A percentile compares a stretch with the other conserved stretches of the same genome.
Evolutionary conservation across 495 filamentous ascomycete species (phyloP).

Genomic region (Aspergillus haitiensis): DNA sequence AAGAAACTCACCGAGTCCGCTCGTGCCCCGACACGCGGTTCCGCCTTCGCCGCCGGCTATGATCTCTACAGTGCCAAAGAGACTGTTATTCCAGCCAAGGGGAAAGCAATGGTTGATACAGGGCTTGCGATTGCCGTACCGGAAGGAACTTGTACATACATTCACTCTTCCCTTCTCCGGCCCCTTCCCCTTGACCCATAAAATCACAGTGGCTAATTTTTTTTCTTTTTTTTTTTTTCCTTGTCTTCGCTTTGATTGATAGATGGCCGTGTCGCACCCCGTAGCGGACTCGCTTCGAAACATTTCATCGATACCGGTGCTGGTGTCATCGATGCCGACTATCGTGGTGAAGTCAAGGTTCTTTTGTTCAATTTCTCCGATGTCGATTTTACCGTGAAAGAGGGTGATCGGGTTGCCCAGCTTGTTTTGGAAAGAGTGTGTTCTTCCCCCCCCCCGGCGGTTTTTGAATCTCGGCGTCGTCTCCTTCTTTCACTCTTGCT

Average conservation of each 20-base stretch:
- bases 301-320: conserved; percentile 93
- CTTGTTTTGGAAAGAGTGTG: conserved; percentile 79
- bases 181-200: neutral
- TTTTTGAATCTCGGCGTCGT: neutral
- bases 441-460: conserved; percentile 8
- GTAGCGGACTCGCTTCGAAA: conserved; percentile 87
- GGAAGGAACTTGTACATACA: conserved; percentile 73
- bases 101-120: conserved; percentile 84
- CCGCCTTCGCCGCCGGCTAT: conserved; percentile 87
- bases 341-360: conserved; percentile 90
- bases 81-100: conserved; percentile 73
- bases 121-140: conserved; percentile 88
- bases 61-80: conserved; percentile 80
- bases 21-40: conserved; percentile 79
- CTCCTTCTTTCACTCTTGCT: neutral
- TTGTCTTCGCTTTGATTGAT: neutral
- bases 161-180: neutral
- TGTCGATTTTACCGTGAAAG: conserved; percentile 75
- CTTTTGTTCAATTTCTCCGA: conserved; percentile 91
- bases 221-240: too few relatives aligned
- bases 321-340: conserved; percentile 96
- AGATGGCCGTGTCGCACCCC: conserved; percentile 92
- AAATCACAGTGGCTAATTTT: neutral
- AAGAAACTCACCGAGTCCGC: conserved; percentile 79
- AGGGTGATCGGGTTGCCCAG: conserved; percentile 89